phyloP scores from a whole-genome alignment of 2,329 filamentous ascomycete species.

The Pseudogymnoascus sp. region DNA sequence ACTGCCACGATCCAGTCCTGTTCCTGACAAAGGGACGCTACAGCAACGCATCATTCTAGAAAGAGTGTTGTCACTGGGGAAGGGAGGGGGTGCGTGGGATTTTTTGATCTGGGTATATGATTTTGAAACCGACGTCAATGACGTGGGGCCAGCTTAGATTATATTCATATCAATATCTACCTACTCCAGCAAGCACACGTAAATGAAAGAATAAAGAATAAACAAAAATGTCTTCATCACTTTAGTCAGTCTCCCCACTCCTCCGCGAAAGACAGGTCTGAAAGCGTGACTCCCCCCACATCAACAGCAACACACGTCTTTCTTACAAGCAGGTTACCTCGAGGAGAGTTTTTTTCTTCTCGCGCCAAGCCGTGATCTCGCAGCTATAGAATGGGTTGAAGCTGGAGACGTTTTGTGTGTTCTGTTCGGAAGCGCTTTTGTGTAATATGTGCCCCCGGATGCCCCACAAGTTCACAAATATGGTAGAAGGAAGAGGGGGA shows the following conservation, averaged over 20 bases:
- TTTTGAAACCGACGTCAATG: not conserved
- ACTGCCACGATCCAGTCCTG: not conserved
- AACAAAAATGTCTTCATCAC: conserved; percentile 41
- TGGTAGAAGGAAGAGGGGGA: too few species aligned
- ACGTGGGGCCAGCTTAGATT: not conserved
- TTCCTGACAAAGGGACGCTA: not conserved
- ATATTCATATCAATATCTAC: too few species aligned
- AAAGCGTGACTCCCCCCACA: conserved; percentile 34
- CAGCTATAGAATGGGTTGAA: conserved; percentile 34
- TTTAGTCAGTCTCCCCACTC: conserved; percentile 47
- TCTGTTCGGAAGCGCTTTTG: conserved; percentile 44
- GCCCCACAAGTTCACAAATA: not conserved
- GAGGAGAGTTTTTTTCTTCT: conserved; percentile 31
- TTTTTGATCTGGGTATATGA: too few species aligned
- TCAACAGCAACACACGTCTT: not conserved
- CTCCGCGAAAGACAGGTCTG: conserved; percentile 44
- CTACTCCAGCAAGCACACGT: not conserved
- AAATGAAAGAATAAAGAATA: not conserved
- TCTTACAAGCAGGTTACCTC: not conserved
- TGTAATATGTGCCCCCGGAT: conserved; percentile 8
- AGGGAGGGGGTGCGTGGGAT: too few species aligned
- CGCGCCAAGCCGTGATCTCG: conserved; percentile 45
- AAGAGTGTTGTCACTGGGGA: not conserved
- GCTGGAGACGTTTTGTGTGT: conserved; percentile 40
- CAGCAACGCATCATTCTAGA: not conserved